These are phyloP conservation scores for Alternaria brassicae DNA, from an alignment of 2,329 filamentous ascomycete species.

Conservation along the genomic window DNA sequence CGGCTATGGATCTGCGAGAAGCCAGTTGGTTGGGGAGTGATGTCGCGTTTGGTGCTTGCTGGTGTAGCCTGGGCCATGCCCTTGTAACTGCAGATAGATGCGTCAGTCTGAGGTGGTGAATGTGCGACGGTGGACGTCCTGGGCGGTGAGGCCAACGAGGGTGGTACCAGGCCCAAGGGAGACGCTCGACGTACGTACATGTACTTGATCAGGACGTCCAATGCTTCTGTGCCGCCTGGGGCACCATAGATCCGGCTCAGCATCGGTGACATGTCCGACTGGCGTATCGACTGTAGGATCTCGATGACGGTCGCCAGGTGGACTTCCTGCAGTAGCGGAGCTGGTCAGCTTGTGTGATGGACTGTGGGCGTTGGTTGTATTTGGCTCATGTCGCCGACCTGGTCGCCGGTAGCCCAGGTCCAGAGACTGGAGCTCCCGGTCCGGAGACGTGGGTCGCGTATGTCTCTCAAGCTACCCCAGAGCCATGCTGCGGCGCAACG, in stretches of 20 bases:
- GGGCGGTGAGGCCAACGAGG: not conserved
- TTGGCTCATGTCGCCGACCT: conserved; percentile 26
- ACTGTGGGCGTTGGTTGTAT: too few species aligned
- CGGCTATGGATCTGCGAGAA: conserved; percentile 79
- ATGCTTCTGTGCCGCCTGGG: conserved; percentile 79
- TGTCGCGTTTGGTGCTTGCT: conserved; percentile 46
- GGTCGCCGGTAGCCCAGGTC: conserved; percentile 34
- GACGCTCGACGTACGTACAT: conserved; percentile 75
- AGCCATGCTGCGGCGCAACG: conserved; percentile 24
- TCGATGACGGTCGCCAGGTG: conserved; percentile 89
- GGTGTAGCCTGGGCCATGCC: conserved; percentile 69
- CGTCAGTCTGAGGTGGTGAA: conserved; percentile 23
- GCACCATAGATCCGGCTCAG: conserved; percentile 80
- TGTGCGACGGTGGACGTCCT: not conserved
- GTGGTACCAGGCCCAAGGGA: not conserved
- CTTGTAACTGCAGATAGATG: conserved; percentile 71
- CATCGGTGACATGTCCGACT: conserved; percentile 91
- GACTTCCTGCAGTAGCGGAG: conserved; percentile 67
- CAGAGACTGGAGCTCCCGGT: conserved; percentile 22
- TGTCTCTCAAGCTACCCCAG: conserved; percentile 14
- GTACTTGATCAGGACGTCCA: conserved; percentile 98
- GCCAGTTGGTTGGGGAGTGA: conserved; percentile 80
- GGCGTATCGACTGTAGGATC: conserved; percentile 94
- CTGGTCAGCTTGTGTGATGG: conserved; percentile 37
- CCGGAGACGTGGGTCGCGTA: conserved; percentile 1